Conservation (phyloP, 1,284 basidiomycete genomes). For the Pseudomicrostroma phylloplanum region DNA sequence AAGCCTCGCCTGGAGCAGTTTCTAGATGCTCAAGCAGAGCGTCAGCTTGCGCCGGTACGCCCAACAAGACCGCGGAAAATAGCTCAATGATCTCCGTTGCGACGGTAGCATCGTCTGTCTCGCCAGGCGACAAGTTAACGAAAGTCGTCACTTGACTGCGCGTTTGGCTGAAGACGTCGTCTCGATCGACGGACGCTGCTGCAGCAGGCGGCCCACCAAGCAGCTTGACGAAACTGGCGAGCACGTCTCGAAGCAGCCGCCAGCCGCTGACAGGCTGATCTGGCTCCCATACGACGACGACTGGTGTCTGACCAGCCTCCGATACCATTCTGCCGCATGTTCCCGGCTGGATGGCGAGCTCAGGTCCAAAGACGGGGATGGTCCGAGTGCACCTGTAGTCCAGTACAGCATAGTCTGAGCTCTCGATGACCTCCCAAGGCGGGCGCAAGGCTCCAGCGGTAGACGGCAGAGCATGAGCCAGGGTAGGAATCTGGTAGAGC, state of each 20-base stretch:
- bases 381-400: constrained; percentile 64
- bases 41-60: constrained; percentile 62
- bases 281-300: constrained; percentile 74
- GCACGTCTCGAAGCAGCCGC: constrained; percentile 69
- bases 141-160: constrained; percentile 3
- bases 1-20: not conserved
- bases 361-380: constrained; percentile 65
- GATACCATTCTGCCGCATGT: constrained; percentile 65
- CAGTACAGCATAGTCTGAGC: constrained; percentile 57
- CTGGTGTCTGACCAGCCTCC: constrained; percentile 60
- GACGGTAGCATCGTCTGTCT: constrained; percentile 53
- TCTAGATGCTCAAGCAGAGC: constrained; percentile 64
- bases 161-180: constrained; percentile 9
- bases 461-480: constrained; percentile 65
- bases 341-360: constrained; percentile 62
- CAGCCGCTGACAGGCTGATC: constrained; percentile 65
- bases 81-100: constrained; percentile 71
- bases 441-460: constrained; percentile 57
- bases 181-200: not conserved
- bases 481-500: constrained; percentile 66
- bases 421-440: constrained; percentile 66
- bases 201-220: constrained; percentile 1
- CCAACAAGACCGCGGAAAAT: constrained; percentile 67
- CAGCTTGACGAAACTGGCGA: constrained; percentile 59
- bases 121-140: constrained; percentile 10